Evolutionary conservation across 2,329 filamentous ascomycete species (phyloP), one percentile per base, ranked within the genome.

Genomic region (Didymosphaeria variabile): DNA sequence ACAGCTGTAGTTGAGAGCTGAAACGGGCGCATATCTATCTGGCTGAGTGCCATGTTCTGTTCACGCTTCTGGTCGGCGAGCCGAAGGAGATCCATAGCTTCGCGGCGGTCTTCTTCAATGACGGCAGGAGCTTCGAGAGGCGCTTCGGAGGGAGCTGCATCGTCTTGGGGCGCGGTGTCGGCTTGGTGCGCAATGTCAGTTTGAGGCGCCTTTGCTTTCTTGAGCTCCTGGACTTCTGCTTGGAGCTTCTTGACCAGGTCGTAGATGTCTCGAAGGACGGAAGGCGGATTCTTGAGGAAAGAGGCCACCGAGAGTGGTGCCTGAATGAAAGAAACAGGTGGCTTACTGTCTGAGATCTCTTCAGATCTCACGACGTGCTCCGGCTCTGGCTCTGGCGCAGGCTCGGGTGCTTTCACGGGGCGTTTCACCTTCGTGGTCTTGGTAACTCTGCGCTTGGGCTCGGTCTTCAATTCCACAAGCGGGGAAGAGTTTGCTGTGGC

Each of bases 31-130:
- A 34, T 23, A 13, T 29, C 32, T 26, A 55, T 36, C 19, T 23
- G 17, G 19, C 26, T 46, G 17, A 47, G 40, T 3, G 53, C 21
- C 12, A 36, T 42, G 19, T 38, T 36, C n/a, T 46, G 23, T 46
- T 46, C 13, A 29, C 26, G 40, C 32, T 45, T 46, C 9, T 26
- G 31, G 38, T 55, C 52, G 5, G 52, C 52, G 4, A 55, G 38
- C 8, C 38, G 38, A 5, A 55, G 52, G 12, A 55, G 52, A 23
- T 45, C 52, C 23, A 44, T n/a, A 23, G 52, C 52, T 34, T 55
- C 52, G 12, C 26, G 2, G 21, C 50, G 50, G 15, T 53, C 50
- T 26, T 53, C 32, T 23, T 29, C 50, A 5, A n/a, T 17, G 21
- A 17, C 9, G 12, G 10, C 23, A 29, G 50, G 34, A 23, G 50